These are phyloP conservation scores for Nicotiana knightiana DNA, from an alignment of 257 asterid species.

Conservation along the genomic window DNA sequence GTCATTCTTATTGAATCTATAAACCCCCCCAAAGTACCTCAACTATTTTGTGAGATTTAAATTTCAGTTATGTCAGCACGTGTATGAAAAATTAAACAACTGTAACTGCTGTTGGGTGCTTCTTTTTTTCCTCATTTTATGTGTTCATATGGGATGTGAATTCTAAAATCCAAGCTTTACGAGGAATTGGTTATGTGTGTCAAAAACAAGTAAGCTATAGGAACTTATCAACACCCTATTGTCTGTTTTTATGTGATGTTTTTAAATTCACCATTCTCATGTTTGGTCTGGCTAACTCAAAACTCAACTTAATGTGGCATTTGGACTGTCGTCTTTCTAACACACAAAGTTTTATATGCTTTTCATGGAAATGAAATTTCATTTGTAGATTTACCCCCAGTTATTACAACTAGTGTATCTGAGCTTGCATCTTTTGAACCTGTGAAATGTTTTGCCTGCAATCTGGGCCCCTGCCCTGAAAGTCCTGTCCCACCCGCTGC, in stretches of 20 bases:
- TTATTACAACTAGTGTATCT: background rate
- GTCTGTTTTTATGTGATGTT: background rate
- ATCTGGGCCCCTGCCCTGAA: background rate
- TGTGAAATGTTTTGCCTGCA: background rate
- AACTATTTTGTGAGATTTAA: background rate
- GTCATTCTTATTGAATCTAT: background rate
- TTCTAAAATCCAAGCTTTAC: background rate
- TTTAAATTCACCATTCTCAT: background rate
- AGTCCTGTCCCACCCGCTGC: background rate
- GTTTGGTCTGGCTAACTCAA: background rate
- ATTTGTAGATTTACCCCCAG: background rate
- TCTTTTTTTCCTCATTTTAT: background rate
- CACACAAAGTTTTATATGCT: background rate
- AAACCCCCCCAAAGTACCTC: slow-evolving; percentile 1
- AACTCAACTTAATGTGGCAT: background rate
- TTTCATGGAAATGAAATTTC: background rate
- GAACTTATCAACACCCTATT: background rate
- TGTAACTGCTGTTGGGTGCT: background rate
- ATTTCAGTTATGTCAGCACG: background rate
- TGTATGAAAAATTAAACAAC: background rate
- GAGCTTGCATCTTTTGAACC: background rate
- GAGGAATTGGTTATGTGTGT: background rate
- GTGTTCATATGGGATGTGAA: background rate
- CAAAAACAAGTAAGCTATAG: background rate
- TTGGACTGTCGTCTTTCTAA: background rate